phyloP scores from a whole-genome alignment of 2,329 filamentous ascomycete genomes.

The Calonectria hawksworthii region DNA sequence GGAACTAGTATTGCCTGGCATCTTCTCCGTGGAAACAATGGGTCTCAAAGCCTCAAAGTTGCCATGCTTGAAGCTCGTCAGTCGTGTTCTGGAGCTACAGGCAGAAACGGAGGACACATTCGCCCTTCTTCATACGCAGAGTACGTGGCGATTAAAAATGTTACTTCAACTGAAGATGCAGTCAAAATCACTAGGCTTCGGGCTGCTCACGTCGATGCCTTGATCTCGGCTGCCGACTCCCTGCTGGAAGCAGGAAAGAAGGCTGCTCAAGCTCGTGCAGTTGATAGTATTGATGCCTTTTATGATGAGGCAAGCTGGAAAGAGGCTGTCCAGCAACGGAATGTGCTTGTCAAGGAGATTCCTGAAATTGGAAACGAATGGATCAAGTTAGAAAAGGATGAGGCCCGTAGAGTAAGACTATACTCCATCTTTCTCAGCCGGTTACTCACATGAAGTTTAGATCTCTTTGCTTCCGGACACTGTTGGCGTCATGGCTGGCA shows the following conservation, averaged over 20 bases:
- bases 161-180: background rate
- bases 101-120: constrained; percentile 18
- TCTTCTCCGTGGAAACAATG: background rate
- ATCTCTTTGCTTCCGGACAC: constrained; percentile 5
- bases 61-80: constrained; percentile 15
- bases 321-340: background rate
- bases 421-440: background rate
- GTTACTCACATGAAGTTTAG: background rate
- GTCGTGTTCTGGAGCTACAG: constrained; percentile 13
- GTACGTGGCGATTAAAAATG: background rate
- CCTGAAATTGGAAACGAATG: constrained; percentile 2
- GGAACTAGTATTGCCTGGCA: constrained; percentile 19
- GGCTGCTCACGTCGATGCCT: constrained; percentile 4
- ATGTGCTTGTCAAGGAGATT: background rate
- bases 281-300: constrained; percentile 20
- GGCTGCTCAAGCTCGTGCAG: constrained; percentile 6
- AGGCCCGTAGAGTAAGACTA: constrained; percentile 9
- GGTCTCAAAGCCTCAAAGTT: background rate
- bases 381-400: constrained; percentile 1
- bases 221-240: constrained; percentile 1
- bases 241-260: background rate
- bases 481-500: background rate
- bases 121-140: constrained; percentile 13
- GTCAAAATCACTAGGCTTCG: constrained; percentile 14
- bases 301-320: background rate